A percentile compares a stretch with the other conserved stretches of the same genome.
Conservation (phyloP, 805 yeast genomes). For the Kodamaea jinghongensis region DNA sequence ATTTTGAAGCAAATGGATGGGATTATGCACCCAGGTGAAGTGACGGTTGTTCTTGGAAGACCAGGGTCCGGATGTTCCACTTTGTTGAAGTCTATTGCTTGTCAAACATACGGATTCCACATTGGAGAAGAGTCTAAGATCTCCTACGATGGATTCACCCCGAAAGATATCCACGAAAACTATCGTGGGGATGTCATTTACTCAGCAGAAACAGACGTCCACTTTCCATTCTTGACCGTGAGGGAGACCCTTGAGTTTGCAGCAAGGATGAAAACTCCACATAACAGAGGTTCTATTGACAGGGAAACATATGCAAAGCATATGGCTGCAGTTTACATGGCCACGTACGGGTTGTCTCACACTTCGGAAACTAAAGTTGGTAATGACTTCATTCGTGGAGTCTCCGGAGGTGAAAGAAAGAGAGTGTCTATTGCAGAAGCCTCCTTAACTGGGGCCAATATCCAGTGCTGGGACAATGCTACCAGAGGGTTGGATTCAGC, state of each 20-base stretch:
- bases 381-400: constrained; percentile 64
- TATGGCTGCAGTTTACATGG: constrained; percentile 45
- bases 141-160: constrained; percentile 13
- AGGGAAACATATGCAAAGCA: constrained; percentile 39
- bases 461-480: constrained; percentile 74
- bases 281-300: constrained; percentile 44
- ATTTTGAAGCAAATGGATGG: constrained; percentile 31
- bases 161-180: constrained; percentile 14
- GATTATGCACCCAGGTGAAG: constrained; percentile 32
- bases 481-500: constrained; percentile 84
- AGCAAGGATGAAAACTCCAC: constrained; percentile 51
- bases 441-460: constrained; percentile 49
- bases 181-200: constrained; percentile 30
- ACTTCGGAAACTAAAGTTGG: constrained; percentile 64
- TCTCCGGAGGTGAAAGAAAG: constrained; percentile 72
- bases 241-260: constrained; percentile 53
- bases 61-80: constrained; percentile 42
- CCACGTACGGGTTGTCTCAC: constrained; percentile 53
- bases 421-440: constrained; percentile 71
- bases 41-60: constrained; percentile 38
- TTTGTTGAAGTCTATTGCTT: constrained; percentile 33
- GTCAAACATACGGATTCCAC: constrained; percentile 32
- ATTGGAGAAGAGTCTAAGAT: constrained; percentile 10
- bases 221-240: constrained; percentile 57
- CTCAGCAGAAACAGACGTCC: constrained; percentile 51